Conservation (phyloP, 2,329 filamentous ascomycete species). For the Metarhizium robertsii region DNA sequence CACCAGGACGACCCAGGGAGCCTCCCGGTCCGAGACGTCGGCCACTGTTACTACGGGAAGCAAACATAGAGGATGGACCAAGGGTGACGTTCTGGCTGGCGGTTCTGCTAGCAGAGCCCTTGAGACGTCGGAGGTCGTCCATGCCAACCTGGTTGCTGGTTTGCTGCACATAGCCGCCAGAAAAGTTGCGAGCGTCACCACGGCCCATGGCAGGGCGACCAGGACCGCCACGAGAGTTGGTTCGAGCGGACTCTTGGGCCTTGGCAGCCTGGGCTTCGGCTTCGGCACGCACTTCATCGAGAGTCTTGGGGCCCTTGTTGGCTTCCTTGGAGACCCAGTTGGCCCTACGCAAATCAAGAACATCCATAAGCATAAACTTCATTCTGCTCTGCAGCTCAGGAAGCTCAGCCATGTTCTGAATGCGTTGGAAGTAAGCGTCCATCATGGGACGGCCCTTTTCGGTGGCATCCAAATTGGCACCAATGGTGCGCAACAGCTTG, state of each 20-base stretch:
- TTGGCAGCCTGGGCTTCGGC: conserved; percentile 71
- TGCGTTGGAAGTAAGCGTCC: conserved; percentile 88
- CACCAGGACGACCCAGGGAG: conserved; percentile 61
- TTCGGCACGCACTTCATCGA: conserved; percentile 81
- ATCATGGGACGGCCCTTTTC: conserved; percentile 82
- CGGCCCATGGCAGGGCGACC: conserved; percentile 68
- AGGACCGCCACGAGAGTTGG: conserved; percentile 51
- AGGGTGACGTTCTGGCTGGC: conserved; percentile 57
- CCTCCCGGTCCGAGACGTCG: conserved; percentile 69
- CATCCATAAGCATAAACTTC: conserved; percentile 94
- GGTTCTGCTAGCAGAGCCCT: conserved; percentile 48
- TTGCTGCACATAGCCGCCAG: conserved; percentile 59
- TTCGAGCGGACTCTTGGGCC: conserved; percentile 61
- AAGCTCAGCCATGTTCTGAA: conserved; percentile 70
- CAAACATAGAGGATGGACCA: conserved; percentile 80
- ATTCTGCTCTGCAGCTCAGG: conserved; percentile 78
- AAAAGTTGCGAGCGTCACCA: conserved; percentile 80
- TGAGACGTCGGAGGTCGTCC: conserved; percentile 83
- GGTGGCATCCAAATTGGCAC: conserved; percentile 71
- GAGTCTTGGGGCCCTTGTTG: conserved; percentile 94
- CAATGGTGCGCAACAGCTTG: conserved; percentile 87
- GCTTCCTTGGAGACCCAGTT: conserved; percentile 81
- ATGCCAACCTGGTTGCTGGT: conserved; percentile 81
- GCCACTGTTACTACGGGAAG: conserved; percentile 83
- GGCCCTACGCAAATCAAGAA: conserved; percentile 70